Base-by-base conservation (phyloP, 2,329 filamentous ascomycete species). In the Verticillium nonalfalfae region DNA sequence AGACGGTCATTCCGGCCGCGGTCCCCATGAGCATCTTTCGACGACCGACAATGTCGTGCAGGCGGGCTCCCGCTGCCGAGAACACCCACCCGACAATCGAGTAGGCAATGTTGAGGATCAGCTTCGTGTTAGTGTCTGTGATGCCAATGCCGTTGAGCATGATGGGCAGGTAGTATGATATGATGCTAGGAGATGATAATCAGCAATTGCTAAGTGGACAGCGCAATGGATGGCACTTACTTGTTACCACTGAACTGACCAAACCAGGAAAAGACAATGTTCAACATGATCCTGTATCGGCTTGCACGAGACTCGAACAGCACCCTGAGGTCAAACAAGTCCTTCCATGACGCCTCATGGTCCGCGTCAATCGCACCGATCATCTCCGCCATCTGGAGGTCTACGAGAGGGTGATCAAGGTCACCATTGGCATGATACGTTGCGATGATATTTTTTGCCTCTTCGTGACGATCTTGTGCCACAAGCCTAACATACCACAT, bases 311-410 rank as follows among this genome's bases (percentile, higher is more conserved):
- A 71, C 63, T 72, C 75, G 67, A 76, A 74, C 14, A 77, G 68
- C 6, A 72, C 74, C 45, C 71, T 67, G 60, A 76, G 77, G 66
- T 78, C 74, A 73, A 73, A 76, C 74, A 74, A 76, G 57, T 76
- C 75, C 72, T 83, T 77, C 59, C 76, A 75, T 7, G 74, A 71
- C 57, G 75, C 75, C 31, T 75, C 70, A 39, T 70, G 68, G 40
- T 9, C 2, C 2, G 35, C 7, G 9, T 75, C 68, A 10, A 31
- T 66, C 11, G 63, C 58, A 4, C 14, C 9, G 14, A 34, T 56
- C 65, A 73, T 68, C 56, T 78, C 72, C 50, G 74, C 69, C 59
- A 76, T 74, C 61, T 77, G 72, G 15, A 78, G 69, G 57, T 72
- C 70, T 9, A 79, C 76, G 66, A 75, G 72, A 45, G 73, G 67